Percentiles rank a stretch among this genome's conserved stretches.
Evolutionary conservation across 352 stramenopile genomes (phyloP).

Genomic region (Phytophthora constricta): DNA sequence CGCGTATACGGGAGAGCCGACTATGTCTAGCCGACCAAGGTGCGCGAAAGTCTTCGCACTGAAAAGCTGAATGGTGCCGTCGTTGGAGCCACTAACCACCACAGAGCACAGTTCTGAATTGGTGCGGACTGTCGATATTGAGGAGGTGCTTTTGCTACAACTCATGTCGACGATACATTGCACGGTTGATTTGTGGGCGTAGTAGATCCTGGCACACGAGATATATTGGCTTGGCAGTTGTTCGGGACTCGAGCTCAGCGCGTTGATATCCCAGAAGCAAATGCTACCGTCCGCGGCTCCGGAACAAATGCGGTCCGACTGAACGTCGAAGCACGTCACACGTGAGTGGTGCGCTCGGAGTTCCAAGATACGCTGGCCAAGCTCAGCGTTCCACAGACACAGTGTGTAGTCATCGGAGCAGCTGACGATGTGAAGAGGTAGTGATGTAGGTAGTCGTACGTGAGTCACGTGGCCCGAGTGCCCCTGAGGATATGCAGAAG

Average conservation of each 20-base stretch:
- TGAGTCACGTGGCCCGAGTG: constrained; percentile 71
- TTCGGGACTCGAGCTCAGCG: constrained; percentile 7
- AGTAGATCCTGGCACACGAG: constrained; percentile 36
- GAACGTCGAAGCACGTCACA: constrained; percentile 52
- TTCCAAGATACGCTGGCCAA: constrained; percentile 46
- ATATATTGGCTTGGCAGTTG: constrained; percentile 16
- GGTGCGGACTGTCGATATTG: background rate
- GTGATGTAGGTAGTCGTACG: constrained; percentile 39
- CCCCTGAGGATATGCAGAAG: constrained; percentile 52
- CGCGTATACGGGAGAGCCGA: constrained; percentile 64
- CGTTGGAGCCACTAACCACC: constrained; percentile 75
- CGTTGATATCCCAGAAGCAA: constrained; percentile 61
- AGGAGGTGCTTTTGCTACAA: constrained; percentile 8
- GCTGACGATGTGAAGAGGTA: constrained; percentile 48
- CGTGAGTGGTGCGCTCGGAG: constrained; percentile 53
- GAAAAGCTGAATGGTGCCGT: constrained; percentile 79
- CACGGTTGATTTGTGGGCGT: constrained; percentile 58
- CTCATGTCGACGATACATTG: constrained; percentile 50
- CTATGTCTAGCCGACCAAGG: constrained; percentile 49
- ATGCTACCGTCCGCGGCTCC: constrained; percentile 63
- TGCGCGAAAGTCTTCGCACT: constrained; percentile 48
- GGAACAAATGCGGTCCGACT: constrained; percentile 48
- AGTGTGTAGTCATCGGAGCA: constrained; percentile 69
- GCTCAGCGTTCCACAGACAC: constrained; percentile 61
- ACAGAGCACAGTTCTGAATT: constrained; percentile 25